These are phyloP conservation scores for Mentha longifolia DNA, from an alignment of 257 asterid species.

Conservation along the genomic window DNA sequence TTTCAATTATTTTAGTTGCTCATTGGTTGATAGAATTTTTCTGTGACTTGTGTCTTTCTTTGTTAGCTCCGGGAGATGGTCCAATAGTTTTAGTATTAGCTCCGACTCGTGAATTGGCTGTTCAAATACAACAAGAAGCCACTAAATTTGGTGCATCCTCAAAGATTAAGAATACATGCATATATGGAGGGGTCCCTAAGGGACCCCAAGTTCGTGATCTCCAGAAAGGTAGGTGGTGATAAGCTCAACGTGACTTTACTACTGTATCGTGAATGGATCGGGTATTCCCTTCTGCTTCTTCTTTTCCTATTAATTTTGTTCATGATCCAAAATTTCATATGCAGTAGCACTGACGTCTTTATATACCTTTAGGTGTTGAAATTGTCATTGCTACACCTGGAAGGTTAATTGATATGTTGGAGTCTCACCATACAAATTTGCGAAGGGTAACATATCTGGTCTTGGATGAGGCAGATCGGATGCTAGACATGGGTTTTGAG, in stretches of 20 bases:
- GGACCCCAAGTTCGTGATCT: conserved; percentile 99
- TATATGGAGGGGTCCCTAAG: conserved; percentile 99
- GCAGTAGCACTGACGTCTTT: conserved; percentile 29
- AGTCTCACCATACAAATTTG: conserved; percentile 85
- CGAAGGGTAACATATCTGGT: conserved; percentile 93
- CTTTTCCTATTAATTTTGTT: conserved; percentile 37
- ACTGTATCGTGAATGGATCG: conserved; percentile 99
- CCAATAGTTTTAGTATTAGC: conserved; percentile 99
- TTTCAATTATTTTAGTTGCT: conserved; percentile 18
- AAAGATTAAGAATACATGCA: conserved; percentile 97
- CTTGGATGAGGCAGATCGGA: conserved; percentile 94
- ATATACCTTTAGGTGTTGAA: conserved; percentile 70
- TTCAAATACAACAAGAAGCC: conserved; percentile 98
- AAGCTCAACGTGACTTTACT: conserved; percentile 99
- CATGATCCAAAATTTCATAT: conserved; percentile 18
- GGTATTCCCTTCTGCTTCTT: conserved; percentile 95
- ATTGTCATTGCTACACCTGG: conserved; percentile 95
- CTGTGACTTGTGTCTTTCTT: conserved; percentile 42
- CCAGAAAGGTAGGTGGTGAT: conserved; percentile 99
- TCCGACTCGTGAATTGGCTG: conserved; percentile 99
- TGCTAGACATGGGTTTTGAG: conserved; percentile 97
- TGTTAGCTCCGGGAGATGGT: conserved; percentile 96
- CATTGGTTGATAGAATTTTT: conserved; percentile 36
- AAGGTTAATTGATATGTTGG: conserved; percentile 91
- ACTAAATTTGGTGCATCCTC: conserved; percentile 99